Evolutionary conservation across 768 basidiomycete species (phyloP), one percentile per base, ranked within the genome.

Genomic region (Pleurotus giganteus): DNA sequence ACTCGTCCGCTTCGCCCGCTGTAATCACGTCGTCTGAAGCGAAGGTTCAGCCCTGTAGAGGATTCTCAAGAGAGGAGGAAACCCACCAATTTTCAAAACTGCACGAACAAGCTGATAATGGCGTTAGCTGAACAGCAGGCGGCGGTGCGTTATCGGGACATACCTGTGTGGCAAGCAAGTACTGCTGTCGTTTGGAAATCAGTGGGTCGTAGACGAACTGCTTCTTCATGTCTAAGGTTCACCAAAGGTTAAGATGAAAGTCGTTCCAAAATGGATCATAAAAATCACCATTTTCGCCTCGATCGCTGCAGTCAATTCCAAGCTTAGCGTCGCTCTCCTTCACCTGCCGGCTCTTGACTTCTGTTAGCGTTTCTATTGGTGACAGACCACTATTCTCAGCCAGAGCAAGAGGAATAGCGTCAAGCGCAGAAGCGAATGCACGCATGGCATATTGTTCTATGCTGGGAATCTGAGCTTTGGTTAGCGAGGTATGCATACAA

Each of bases 401-500:
- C 9, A 99, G 79, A 3, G 97, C 97, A 11, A 99, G 82, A 2
- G 97, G 97, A 46, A 98, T 75, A n/a, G 94, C 82, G 64, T 99
- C 97, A 6, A 99, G 77, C 12, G 97, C 96, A 29, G 91, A 90
- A 3, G 97, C 82, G 69, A 98, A 99, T n/a, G 97, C 95, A 46
- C 96, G 88, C 95, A 99, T 98, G 2, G 97, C 97, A 66, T 99
- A 99, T 77, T 99, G 97, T 73, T 99, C 97, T 64, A 99, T 98
- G 26, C 93, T 82, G 1, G 97, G 88, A 60, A 97, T 96, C 91
- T 94, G 54, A 23, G 26, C 23, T 47, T n/a, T 23, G 19, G 17
- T 31, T 6, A 47, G 31, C 1, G 17, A 55, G 42, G 23, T 41
- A 29, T 27, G 12, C 45, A 12, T 44, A 17, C 4, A 28, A 39